These are phyloP conservation scores for Knoxdaviesia capensis DNA, from an alignment of 2,329 filamentous ascomycete species.

Conservation along the genomic window DNA sequence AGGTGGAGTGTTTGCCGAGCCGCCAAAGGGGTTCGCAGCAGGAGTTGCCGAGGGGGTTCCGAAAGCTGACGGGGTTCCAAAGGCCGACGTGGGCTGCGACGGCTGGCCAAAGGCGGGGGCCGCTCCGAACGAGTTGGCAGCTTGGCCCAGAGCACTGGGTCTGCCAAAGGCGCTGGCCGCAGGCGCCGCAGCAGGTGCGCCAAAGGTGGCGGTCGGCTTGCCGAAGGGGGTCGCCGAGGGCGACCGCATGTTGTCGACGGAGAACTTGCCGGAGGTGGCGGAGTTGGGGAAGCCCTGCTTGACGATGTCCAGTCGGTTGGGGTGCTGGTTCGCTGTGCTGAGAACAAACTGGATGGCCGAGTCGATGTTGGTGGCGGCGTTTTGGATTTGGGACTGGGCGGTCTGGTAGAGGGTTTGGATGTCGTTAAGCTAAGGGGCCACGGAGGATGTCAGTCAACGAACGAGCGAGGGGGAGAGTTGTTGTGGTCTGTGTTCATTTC, in stretches of 20 bases:
- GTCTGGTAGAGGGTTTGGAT: slow-evolving; percentile 40
- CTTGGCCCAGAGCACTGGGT: slow-evolving; percentile 14
- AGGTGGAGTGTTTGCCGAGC: neutral
- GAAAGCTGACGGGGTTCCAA: slow-evolving; percentile 15
- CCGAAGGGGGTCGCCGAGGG: slow-evolving; percentile 7
- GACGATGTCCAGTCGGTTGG: slow-evolving; percentile 51
- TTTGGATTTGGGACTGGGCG: slow-evolving; percentile 51
- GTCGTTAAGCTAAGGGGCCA: slow-evolving; percentile 29
- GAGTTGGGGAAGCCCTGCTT: slow-evolving; percentile 21
- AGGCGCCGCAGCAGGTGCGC: slow-evolving; percentile 7
- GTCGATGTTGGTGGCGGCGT: slow-evolving; percentile 45
- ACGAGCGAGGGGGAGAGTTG: neutral
- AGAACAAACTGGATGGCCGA: slow-evolving; percentile 54
- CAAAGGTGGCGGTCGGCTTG: slow-evolving; percentile 17
- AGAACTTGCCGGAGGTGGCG: slow-evolving; percentile 24
- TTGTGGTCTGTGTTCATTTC: too few species aligned
- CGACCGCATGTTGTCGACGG: slow-evolving; percentile 14
- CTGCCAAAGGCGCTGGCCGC: slow-evolving; percentile 15
- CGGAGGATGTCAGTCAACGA: slow-evolving; percentile 6
- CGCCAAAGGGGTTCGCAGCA: slow-evolving; percentile 5
- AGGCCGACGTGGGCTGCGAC: slow-evolving; percentile 9
- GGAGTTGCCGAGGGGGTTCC: slow-evolving; percentile 15
- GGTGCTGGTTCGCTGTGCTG: slow-evolving; percentile 46
- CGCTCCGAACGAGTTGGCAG: slow-evolving; percentile 12
- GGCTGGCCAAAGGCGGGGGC: slow-evolving; percentile 11